Evolutionary conservation across 2,329 filamentous ascomycete species (phyloP).

Genomic region (Nemania bipapillata): DNA sequence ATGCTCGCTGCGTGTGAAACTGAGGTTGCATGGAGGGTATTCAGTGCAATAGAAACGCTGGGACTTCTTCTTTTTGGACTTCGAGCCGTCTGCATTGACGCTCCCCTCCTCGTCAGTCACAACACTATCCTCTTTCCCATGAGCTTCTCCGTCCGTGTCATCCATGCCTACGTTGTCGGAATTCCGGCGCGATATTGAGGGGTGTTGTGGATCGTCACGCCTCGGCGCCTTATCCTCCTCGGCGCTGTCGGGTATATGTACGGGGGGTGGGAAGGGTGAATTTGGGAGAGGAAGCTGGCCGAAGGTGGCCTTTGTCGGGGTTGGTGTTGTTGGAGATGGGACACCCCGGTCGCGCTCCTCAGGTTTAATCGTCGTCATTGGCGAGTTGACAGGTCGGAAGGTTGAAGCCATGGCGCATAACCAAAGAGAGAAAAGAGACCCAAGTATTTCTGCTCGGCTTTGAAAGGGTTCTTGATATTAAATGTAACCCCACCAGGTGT

Average conservation of each 20-base stretch:
- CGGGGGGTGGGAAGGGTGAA: constrained; percentile 63
- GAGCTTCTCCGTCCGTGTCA: constrained; percentile 74
- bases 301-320: constrained; percentile 72
- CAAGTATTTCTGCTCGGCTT: not conserved
- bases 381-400: constrained; percentile 62
- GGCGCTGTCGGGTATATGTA: constrained; percentile 61
- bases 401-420: constrained; percentile 58
- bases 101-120: constrained; percentile 74
- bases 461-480: constrained; percentile 3
- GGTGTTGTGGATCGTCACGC: constrained; percentile 69
- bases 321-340: constrained; percentile 57
- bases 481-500: constrained; percentile 8
- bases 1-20: constrained; percentile 96
- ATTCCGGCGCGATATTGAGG: constrained; percentile 66
- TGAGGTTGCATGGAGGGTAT: constrained; percentile 91
- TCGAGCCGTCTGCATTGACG: constrained; percentile 70
- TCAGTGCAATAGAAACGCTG: constrained; percentile 97
- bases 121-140: constrained; percentile 61
- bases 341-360: constrained; percentile 46
- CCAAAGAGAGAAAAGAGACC: not conserved
- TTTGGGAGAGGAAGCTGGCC: constrained; percentile 66
- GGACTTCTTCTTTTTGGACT: constrained; percentile 93
- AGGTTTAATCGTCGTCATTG: constrained; percentile 48
- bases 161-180: constrained; percentile 81
- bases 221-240: constrained; percentile 58